A percentile compares a stretch with the other conserved stretches of the same genome.
Conservation (phyloP, 305 asterid genomes). For the Coffea humblotiana region DNA sequence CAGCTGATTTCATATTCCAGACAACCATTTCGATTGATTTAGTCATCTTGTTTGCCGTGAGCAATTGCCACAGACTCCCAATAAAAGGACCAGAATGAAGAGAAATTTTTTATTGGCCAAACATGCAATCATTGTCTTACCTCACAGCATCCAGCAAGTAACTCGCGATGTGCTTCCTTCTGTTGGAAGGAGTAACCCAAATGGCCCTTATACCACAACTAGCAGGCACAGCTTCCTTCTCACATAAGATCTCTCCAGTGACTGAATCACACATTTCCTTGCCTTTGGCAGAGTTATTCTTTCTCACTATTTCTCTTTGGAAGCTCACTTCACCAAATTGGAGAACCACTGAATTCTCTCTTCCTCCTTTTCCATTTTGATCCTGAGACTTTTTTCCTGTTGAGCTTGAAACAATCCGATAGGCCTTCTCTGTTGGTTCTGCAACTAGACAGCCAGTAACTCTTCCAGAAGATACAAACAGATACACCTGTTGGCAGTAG, state of each 20-base stretch:
- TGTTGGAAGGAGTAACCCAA: conserved; percentile 74
- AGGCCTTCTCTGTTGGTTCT: conserved; percentile 56
- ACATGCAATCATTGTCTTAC: conserved; percentile 31
- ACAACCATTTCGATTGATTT: neutral
- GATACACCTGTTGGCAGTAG: conserved; percentile 48
- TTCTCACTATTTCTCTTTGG: conserved; percentile 57
- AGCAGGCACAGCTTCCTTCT: conserved; percentile 58
- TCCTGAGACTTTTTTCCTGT: conserved; percentile 8
- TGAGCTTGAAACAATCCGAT: conserved; percentile 41
- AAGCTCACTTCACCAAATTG: conserved; percentile 72
- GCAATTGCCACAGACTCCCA: neutral
- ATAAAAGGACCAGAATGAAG: neutral
- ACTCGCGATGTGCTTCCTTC: conserved; percentile 76
- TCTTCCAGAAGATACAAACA: conserved; percentile 58
- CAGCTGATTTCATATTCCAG: neutral
- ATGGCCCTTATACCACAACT: conserved; percentile 79
- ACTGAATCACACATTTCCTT: conserved; percentile 25
- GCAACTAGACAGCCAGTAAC: conserved; percentile 61
- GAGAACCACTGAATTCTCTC: conserved; percentile 36
- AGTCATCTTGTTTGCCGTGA: neutral
- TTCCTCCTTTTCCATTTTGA: conserved; percentile 31
- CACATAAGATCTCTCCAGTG: conserved; percentile 48
- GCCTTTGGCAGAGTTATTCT: conserved; percentile 28
- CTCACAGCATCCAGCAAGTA: conserved; percentile 69
- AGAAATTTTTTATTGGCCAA: neutral